Conservation (phyloP, 305 asterid genomes). For the Solanum hybrid region DNA sequence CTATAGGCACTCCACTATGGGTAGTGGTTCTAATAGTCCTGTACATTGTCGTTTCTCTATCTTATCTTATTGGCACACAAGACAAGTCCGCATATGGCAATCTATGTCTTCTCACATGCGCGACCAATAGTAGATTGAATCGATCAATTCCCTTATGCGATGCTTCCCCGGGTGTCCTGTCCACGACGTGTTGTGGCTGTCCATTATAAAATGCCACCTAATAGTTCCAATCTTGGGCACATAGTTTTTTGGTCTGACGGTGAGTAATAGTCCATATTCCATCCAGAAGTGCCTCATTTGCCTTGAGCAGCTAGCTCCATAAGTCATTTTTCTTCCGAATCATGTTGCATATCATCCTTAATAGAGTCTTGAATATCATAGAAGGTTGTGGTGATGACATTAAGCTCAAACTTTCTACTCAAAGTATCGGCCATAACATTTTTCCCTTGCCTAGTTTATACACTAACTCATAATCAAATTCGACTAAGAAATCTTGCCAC, state of each 20-base stretch:
- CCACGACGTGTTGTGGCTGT: neutral
- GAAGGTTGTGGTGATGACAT: neutral
- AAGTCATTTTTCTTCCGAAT: neutral
- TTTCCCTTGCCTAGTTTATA: no score
- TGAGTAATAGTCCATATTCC: neutral
- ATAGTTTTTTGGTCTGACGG: neutral
- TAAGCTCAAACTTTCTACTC: neutral
- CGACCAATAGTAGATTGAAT: neutral
- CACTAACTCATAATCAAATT: no score
- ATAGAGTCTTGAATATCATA: neutral
- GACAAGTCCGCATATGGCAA: neutral
- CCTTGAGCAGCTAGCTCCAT: neutral
- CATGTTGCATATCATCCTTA: neutral
- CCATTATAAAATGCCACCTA: neutral
- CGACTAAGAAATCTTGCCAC: no score
- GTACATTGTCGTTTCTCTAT: neutral
- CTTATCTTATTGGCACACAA: neutral
- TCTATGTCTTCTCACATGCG: no score
- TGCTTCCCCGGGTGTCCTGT: neutral
- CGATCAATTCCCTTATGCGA: neutral
- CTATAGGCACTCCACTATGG: neutral
- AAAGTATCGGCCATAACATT: no score
- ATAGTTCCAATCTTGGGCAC: neutral
- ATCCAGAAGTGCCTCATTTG: neutral
- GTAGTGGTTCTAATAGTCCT: neutral